phyloP scores from a whole-genome alignment of 371 early-diverging fungal species.

The Sporodiniella umbellata region DNA sequence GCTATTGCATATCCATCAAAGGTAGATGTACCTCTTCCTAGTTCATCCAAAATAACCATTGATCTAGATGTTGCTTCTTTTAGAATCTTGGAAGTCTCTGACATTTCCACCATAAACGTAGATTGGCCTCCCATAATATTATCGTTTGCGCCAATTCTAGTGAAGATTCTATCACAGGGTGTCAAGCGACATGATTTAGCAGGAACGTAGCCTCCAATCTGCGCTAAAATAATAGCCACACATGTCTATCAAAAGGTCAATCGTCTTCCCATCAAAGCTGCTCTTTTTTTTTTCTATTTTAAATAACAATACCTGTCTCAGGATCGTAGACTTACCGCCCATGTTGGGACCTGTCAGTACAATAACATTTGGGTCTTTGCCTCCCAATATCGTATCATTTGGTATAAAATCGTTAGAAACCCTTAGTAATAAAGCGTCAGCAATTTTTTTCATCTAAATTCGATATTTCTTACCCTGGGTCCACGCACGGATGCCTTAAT shows the following conservation, averaged over 20 bases:
- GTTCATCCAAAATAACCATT: constrained; percentile 98
- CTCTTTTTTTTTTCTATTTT: no score
- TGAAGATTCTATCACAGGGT: constrained; percentile 96
- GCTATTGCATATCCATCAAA: constrained; percentile 99
- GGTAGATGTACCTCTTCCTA: constrained; percentile 99
- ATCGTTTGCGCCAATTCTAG: constrained; percentile 98
- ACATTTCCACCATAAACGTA: constrained; percentile 99
- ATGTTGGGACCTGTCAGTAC: constrained; percentile 98
- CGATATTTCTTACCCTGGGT: constrained; percentile 40
- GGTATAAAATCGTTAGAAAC: constrained; percentile 85
- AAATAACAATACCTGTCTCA: constrained; percentile 65
- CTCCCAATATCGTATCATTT: constrained; percentile 87
- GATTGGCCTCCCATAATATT: constrained; percentile 95
- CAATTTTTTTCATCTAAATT: background rate
- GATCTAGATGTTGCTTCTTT: constrained; percentile 90
- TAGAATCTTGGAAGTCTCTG: constrained; percentile 95
- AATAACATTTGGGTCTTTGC: constrained; percentile 71
- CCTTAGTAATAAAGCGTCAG: constrained; percentile 14
- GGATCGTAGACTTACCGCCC: constrained; percentile 95
- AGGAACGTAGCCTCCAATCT: constrained; percentile 97
- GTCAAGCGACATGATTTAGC: constrained; percentile 78
- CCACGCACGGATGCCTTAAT: constrained; percentile 86
- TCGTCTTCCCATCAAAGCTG: no score
- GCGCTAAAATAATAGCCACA: constrained; percentile 97
- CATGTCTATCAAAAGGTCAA: constrained; percentile 70